Evolutionary conservation across 768 basidiomycete species (phyloP).

Genomic region (Podaxis sp.): DNA sequence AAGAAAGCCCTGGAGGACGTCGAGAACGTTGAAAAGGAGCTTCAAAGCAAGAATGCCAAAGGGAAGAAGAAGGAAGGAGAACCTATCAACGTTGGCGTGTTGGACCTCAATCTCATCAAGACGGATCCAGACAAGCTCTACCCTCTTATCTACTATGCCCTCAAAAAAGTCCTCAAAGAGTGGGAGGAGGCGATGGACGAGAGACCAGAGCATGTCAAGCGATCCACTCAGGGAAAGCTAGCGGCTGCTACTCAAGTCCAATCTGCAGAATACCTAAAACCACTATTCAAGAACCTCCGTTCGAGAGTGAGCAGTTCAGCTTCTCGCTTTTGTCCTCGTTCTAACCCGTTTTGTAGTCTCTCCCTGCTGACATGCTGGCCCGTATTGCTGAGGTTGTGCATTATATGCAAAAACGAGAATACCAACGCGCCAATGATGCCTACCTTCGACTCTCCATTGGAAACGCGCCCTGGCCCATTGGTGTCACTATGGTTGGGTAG

Average conservation of each 20-base stretch:
- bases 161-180: conserved; percentile 91
- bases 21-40: conserved; percentile 71
- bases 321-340: not conserved
- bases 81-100: conserved; percentile 50
- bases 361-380: conserved; percentile 81
- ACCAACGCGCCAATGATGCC: conserved; percentile 94
- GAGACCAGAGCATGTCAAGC: conserved; percentile 86
- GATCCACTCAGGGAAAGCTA: conserved; percentile 86
- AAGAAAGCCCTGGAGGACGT: conserved; percentile 87
- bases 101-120: conserved; percentile 84
- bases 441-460: conserved; percentile 97
- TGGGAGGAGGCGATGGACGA: conserved; percentile 97
- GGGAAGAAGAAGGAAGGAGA: conserved; percentile 69
- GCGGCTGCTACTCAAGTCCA: conserved; percentile 96
- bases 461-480: conserved; percentile 99
- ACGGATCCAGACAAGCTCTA: conserved; percentile 94
- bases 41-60: conserved; percentile 55
- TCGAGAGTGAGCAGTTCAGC: conserved; percentile 56
- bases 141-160: conserved; percentile 93
- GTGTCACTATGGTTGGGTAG: conserved; percentile 98
- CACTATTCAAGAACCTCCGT: conserved; percentile 88
- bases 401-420: conserved; percentile 94
- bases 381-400: conserved; percentile 94
- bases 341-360: conserved; percentile 42
- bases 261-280: conserved; percentile 95